Evolutionary conservation across 2,329 filamentous ascomycete genomes (phyloP).

Genomic region (Claviceps digitariae): DNA sequence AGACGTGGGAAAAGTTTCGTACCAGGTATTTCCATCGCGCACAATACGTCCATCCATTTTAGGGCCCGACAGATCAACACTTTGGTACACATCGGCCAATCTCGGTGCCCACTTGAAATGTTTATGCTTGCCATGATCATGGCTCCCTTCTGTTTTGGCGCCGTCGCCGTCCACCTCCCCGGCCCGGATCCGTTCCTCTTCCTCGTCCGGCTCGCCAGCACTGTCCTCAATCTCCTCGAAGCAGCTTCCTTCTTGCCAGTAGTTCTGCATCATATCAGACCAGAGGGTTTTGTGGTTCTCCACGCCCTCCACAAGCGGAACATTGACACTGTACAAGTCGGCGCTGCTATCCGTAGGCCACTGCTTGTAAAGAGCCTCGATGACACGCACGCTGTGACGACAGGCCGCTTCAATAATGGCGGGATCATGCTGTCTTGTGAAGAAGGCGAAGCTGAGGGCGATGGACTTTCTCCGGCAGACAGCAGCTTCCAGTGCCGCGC

Average conservation of each 20-base stretch:
- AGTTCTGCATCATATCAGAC: conserved; percentile 80
- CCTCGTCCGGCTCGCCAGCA: conserved; percentile 48
- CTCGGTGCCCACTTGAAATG: conserved; percentile 92
- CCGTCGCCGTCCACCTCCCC: conserved; percentile 27
- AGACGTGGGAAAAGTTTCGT: conserved; percentile 14
- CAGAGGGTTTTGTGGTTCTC: conserved; percentile 61
- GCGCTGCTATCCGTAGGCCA: conserved; percentile 55
- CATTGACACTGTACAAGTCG: conserved; percentile 84
- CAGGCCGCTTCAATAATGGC: conserved; percentile 67
- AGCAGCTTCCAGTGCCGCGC: conserved; percentile 64
- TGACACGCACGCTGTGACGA: conserved; percentile 57
- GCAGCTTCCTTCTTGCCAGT: conserved; percentile 73
- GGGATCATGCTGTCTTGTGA: conserved; percentile 70
- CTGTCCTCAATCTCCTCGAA: conserved; percentile 68
- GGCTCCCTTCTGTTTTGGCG: not conserved
- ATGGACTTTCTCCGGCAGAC: conserved; percentile 58
- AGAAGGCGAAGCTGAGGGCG: conserved; percentile 84
- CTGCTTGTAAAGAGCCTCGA: conserved; percentile 64
- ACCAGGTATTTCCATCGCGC: conserved; percentile 77
- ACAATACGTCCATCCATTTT: conserved; percentile 93
- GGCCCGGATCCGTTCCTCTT: conserved; percentile 62
- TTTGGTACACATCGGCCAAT: conserved; percentile 76
- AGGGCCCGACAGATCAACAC: conserved; percentile 63
- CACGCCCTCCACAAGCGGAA: conserved; percentile 69
- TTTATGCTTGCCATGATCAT: conserved; percentile 57